These are phyloP conservation scores for Pisolithus orientalis DNA, from an alignment of 768 basidiomycete genomes.

Conservation along the genomic window DNA sequence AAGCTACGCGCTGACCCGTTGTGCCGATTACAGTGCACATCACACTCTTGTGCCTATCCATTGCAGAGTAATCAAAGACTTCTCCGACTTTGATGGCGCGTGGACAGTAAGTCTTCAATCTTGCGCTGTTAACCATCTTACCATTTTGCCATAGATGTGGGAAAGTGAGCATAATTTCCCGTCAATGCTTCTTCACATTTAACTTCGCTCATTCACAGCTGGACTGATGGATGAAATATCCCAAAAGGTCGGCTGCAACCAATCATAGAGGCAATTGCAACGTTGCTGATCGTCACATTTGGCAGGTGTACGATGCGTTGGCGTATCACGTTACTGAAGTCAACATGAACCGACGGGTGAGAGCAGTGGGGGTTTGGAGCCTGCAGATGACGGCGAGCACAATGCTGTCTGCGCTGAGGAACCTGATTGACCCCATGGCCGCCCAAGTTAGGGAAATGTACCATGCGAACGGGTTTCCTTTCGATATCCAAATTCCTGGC, in stretches of 20 bases:
- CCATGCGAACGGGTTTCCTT: constrained; percentile 27
- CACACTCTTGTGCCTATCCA: constrained; percentile 91
- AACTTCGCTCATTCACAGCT: constrained; percentile 40
- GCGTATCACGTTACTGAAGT: constrained; percentile 92
- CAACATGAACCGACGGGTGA: constrained; percentile 84
- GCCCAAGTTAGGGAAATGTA: constrained; percentile 24
- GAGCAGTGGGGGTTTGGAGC: constrained; percentile 90
- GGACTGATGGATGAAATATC: constrained; percentile 91
- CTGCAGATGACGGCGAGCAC: constrained; percentile 89
- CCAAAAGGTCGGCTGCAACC: constrained; percentile 50
- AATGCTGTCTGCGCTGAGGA: constrained; percentile 73
- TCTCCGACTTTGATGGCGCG: constrained; percentile 88
- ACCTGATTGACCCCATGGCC: constrained; percentile 61
- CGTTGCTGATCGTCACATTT: neutral
- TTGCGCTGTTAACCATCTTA: constrained; percentile 9
- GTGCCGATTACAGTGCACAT: constrained; percentile 58
- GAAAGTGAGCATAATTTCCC: constrained; percentile 56
- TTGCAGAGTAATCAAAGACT: constrained; percentile 78
- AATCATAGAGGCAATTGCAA: neutral
- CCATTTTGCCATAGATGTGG: constrained; percentile 60
- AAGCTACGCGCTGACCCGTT: neutral
- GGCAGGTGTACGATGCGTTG: constrained; percentile 83
- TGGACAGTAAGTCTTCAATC: constrained; percentile 70
- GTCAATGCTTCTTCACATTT: neutral
- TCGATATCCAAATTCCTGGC: constrained; percentile 17